A percentile compares a stretch with the other conserved stretches of the same genome.
Evolutionary conservation across 768 basidiomycete species (phyloP).

Genomic region (Trametes cinnabarina): DNA sequence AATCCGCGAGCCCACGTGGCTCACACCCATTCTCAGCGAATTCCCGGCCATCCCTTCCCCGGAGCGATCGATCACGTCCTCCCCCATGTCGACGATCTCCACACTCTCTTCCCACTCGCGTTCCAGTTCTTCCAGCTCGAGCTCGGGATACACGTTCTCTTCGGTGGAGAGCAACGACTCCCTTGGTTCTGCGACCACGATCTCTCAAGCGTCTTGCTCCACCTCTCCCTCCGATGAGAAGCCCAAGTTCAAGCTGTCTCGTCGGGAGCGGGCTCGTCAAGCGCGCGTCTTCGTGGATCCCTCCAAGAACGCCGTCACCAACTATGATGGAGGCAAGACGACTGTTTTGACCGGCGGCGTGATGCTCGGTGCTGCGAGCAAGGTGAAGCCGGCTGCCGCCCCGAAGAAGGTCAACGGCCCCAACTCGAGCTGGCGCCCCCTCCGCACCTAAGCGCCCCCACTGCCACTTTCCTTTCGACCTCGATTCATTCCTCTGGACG

Average conservation of each 20-base stretch:
- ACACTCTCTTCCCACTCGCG: conserved; percentile 55
- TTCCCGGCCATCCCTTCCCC: conserved; percentile 46
- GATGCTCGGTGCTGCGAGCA: conserved; percentile 61
- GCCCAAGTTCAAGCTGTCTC: conserved; percentile 49
- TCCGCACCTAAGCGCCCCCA: conserved; percentile 41
- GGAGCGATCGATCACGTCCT: conserved; percentile 40
- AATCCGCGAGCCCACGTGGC: conserved; percentile 65
- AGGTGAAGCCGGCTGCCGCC: conserved; percentile 30
- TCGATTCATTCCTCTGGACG: conserved; percentile 17
- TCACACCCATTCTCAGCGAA: conserved; percentile 58
- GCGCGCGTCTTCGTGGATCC: conserved; percentile 72
- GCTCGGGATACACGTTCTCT: conserved; percentile 72
- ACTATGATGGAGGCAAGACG: conserved; percentile 86
- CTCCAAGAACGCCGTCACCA: conserved; percentile 75
- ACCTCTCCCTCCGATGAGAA: conserved; percentile 26
- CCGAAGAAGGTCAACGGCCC: conserved; percentile 23
- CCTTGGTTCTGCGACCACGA: conserved; percentile 37
- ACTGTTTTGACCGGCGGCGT: conserved; percentile 85
- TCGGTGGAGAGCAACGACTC: conserved; percentile 50
- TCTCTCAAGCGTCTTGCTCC: conserved; percentile 39
- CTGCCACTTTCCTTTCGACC: conserved; percentile 14
- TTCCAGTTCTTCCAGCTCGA: conserved; percentile 62
- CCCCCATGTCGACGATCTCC: conserved; percentile 39
- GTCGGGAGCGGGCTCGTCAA: conserved; percentile 67
- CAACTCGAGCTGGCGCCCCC: conserved; percentile 54